These are phyloP conservation scores for Suillus fuscotomentosus DNA, from an alignment of 768 basidiomycete genomes.

Conservation along the genomic window DNA sequence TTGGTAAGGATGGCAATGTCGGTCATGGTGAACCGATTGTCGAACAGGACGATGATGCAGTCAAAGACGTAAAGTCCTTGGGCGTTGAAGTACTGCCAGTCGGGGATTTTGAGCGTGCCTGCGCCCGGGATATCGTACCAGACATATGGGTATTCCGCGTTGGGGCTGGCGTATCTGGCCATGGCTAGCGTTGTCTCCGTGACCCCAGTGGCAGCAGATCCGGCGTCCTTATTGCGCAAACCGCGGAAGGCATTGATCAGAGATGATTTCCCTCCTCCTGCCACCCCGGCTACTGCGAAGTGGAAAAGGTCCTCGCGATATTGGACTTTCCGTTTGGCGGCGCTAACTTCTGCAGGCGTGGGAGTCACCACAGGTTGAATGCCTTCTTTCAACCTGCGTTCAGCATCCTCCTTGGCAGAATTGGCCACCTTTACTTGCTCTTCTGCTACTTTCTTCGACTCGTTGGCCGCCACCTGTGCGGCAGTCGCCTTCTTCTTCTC, in stretches of 20 bases:
- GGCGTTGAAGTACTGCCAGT: constrained; percentile 39
- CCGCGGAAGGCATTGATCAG: constrained; percentile 34
- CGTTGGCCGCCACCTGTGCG: constrained; percentile 14
- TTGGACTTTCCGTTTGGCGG: constrained; percentile 21
- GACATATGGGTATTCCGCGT: constrained; percentile 19
- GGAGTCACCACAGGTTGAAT: constrained; percentile 31
- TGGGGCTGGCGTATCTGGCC: constrained; percentile 28
- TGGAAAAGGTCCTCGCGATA: constrained; percentile 30
- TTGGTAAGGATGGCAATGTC: constrained; percentile 35
- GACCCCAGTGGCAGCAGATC: constrained; percentile 31
- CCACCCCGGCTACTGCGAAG: constrained; percentile 28
- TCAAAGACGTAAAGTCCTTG: constrained; percentile 39
- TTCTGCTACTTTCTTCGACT: constrained; percentile 9
- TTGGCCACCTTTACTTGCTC: constrained; percentile 14
- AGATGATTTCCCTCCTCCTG: constrained; percentile 31
- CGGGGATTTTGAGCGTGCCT: constrained; percentile 33
- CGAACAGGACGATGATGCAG: constrained; percentile 33
- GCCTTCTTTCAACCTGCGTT: constrained; percentile 23
- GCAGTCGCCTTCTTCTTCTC: constrained; percentile 19
- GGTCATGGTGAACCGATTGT: constrained; percentile 34
- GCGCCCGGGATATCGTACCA: constrained; percentile 42
- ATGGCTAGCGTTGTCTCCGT: constrained; percentile 32
- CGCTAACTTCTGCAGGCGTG: constrained; percentile 23
- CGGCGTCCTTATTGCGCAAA: constrained; percentile 20
- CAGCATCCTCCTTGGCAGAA: constrained; percentile 3